A percentile compares a stretch with the other conserved stretches of the same genome.
phyloP scores from a whole-genome alignment of 257 asterid genomes.

The Solanum gandarillasii region DNA sequence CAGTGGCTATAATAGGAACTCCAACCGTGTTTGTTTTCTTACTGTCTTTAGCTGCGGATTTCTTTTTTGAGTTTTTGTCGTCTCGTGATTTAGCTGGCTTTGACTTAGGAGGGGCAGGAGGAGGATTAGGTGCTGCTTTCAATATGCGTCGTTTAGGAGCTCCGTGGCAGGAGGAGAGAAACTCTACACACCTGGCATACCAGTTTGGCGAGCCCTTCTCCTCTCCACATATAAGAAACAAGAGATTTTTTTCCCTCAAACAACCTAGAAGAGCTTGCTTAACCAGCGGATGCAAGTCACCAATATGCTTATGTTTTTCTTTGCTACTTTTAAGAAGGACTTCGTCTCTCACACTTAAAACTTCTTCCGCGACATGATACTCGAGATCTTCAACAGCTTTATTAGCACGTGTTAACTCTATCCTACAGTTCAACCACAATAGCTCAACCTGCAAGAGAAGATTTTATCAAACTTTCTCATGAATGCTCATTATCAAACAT shows the following conservation, averaged over 20 bases:
- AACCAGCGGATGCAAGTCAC: conserved; percentile 30
- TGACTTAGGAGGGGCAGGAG: conserved; percentile 34
- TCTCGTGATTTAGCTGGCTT: conserved; percentile 34
- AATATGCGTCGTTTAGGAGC: conserved; percentile 40
- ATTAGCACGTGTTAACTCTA: conserved; percentile 38
- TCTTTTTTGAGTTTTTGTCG: conserved; percentile 12
- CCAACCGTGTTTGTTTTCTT: conserved; percentile 27
- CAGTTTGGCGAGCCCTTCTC: conserved; percentile 25
- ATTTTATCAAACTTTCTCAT: conserved; percentile 5
- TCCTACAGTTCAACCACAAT: conserved; percentile 39
- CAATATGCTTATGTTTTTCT: conserved; percentile 10
- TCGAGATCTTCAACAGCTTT: conserved; percentile 32
- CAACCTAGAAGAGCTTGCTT: conserved; percentile 49
- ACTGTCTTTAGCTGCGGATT: conserved; percentile 19
- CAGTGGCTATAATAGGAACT: conserved; percentile 57
- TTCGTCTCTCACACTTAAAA: conserved; percentile 9
- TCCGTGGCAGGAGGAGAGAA: conserved; percentile 19
- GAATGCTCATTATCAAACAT: conserved; percentile 3
- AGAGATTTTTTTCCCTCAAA: conserved; percentile 25
- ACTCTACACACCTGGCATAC: conserved; percentile 32
- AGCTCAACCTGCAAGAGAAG: conserved; percentile 60
- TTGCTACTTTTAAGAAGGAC: conserved; percentile 10
- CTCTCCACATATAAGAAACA: conserved; percentile 26
- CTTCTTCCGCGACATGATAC: conserved; percentile 9
- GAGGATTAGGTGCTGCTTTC: conserved; percentile 22